Base-by-base conservation (phyloP, 2,329 filamentous ascomycete genomes). In the Xylaria sp. region DNA sequence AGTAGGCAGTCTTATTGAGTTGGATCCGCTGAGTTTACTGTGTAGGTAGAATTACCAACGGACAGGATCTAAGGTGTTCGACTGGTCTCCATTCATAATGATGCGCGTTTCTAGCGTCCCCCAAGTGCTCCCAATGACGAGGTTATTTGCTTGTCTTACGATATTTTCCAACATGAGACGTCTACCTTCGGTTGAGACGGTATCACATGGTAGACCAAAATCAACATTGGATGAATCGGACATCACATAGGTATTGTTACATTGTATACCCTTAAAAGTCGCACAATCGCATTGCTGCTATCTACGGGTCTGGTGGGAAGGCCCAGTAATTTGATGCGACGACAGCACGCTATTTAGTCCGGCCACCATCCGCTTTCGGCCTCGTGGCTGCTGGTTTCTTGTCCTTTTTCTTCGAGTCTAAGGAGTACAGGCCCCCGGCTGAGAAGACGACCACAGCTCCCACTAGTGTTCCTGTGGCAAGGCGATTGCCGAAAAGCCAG, bases 381-480 rank as follows among this genome's bases (percentile, higher is more conserved):
- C 54, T 60, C 15, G 50, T 37, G 42, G 50, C 43, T 42, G n/a
- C 40, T n/a, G 57, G 45, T 19, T 61, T 63, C 56, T 58, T 67
- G 15, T 64, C 50, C 66, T 78, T 79, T 51, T 72, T 70, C 70
- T 77, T 77, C 43, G 83, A 80, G 67, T 96, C 94, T 71, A 94
- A 84, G 2, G 92, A 94, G 79, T 99, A 99, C 66, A 98, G 76
- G 0, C 89, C 94, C n/a, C 94, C 95, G 0, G 92, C 92, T 14
- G 90, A 86, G 78, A 98, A 99, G 7, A 99, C 95, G 65, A 98
- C 82, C 4, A 87, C 81, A 0, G 94, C 94, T 2, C 95, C 95
- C 4, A 92, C 63, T 56, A 96, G 78, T 64, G 96, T 97, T 40
- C 92, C 89, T 0, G 83, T 78, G 12, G 90, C 87, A 67, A 99